Percentiles rank a stretch among this genome's conserved stretches.
Conservation (phyloP, 495 filamentous ascomycete species). For the Lasiosphaeria hispida region DNA sequence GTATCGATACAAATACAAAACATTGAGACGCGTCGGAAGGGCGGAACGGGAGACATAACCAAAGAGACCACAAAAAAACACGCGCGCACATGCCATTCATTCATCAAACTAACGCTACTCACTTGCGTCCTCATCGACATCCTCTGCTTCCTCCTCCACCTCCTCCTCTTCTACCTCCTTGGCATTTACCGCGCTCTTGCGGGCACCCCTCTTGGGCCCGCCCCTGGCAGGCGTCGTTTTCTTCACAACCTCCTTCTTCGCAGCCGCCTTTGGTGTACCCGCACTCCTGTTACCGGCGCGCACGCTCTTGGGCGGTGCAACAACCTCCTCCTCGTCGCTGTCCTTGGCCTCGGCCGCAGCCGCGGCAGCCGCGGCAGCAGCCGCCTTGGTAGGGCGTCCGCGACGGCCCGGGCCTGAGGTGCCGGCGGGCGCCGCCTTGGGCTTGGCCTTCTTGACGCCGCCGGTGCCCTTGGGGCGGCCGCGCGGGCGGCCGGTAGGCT, state of each 20-base stretch:
- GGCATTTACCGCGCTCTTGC: conserved; percentile 13
- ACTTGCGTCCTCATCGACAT: conserved; percentile 8
- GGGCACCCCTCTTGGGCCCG: conserved; percentile 23
- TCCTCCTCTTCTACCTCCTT: conserved; percentile 22
- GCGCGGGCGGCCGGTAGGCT: conserved; percentile 41
- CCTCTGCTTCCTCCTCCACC: conserved; percentile 19
- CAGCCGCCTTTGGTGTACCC: conserved; percentile 7
- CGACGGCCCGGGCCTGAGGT: conserved; percentile 26
- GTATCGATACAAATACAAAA: not conserved
- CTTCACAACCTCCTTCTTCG: conserved; percentile 12
- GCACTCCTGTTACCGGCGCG: conserved; percentile 6
- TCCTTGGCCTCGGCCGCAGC: conserved; percentile 8
- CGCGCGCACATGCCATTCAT: not conserved
- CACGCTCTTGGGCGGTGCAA: conserved; percentile 3
- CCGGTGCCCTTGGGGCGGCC: conserved; percentile 44
- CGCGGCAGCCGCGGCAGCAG: conserved; percentile 8
- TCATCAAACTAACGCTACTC: not conserved
- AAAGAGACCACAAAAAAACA: not conserved
- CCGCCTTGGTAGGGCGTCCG: conserved; percentile 37
- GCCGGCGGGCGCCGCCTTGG: conserved; percentile 12
- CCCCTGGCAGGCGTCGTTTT: conserved; percentile 28
- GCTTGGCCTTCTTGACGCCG: conserved; percentile 35
- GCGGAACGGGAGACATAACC: not conserved
- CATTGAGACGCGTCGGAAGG: not conserved
- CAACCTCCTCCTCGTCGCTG: conserved; percentile 2